These are phyloP conservation scores for Mucor saturninus DNA, from an alignment of 371 early-diverging fungal species.

Conservation along the genomic window DNA sequence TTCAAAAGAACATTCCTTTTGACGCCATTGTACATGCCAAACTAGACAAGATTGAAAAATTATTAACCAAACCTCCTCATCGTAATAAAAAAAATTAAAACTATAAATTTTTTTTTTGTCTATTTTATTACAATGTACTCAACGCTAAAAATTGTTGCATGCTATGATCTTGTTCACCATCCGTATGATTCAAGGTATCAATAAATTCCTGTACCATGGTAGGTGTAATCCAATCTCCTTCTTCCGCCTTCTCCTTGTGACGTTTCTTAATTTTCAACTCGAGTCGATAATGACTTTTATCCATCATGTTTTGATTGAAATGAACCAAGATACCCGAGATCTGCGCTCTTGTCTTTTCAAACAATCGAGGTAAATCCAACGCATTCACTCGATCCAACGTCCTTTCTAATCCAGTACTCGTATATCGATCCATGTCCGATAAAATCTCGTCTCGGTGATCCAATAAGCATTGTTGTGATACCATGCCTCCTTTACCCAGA, in stretches of 20 bases:
- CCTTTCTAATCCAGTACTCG: constrained; percentile 9
- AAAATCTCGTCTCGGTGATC: constrained; percentile 15
- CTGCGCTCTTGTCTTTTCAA: constrained; percentile 37
- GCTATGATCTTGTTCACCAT: constrained; percentile 19
- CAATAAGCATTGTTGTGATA: constrained; percentile 19
- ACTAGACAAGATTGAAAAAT: neutral
- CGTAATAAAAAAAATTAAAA: neutral
- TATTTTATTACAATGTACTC: constrained; percentile 13
- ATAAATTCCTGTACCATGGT: constrained; percentile 33
- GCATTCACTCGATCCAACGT: constrained; percentile 18
- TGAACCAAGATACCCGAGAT: constrained; percentile 31
- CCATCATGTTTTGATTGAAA: constrained; percentile 30
- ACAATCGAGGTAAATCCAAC: constrained; percentile 22
- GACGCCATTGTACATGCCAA: neutral
- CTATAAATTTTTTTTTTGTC: constrained; percentile 4
- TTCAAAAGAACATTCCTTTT: constrained; percentile 1
- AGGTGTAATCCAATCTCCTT: constrained; percentile 23
- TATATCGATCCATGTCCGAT: constrained; percentile 8
- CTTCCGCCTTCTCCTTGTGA: neutral
- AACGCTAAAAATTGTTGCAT: constrained; percentile 21
- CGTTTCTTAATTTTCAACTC: constrained; percentile 20
- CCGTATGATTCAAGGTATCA: constrained; percentile 16
- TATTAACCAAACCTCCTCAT: neutral
- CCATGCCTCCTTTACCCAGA: neutral
- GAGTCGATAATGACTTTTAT: constrained; percentile 15